Conservation (phyloP, 768 basidiomycete genomes). For the Brasilioporus rufonigricans region DNA sequence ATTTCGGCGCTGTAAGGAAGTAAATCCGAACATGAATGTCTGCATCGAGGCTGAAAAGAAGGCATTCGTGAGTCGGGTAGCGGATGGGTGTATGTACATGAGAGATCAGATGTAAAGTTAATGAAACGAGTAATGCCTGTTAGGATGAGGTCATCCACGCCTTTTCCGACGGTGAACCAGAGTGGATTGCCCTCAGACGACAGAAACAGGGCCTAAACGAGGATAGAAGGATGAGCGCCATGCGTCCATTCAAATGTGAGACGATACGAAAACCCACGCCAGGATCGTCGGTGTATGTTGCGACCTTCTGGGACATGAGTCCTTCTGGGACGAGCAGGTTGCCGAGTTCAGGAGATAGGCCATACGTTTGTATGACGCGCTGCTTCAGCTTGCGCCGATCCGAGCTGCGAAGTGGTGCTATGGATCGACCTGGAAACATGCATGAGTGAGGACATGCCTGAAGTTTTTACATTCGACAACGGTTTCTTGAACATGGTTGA, state of each 20-base stretch:
- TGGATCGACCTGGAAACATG: not conserved
- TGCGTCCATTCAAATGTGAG: not conserved
- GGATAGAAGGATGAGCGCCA: not conserved
- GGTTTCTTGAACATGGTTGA: conserved; percentile 77
- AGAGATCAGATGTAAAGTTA: not conserved
- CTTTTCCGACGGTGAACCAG: conserved; percentile 77
- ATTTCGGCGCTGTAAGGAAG: no score
- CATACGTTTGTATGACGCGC: conserved; percentile 49
- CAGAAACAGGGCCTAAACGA: conserved; percentile 57
- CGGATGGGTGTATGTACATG: no score
- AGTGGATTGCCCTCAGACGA: conserved; percentile 66
- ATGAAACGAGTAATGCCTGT: conserved; percentile 41
- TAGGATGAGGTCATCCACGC: conserved; percentile 66
- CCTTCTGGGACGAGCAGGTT: conserved; percentile 75
- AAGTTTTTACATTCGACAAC: conserved; percentile 64
- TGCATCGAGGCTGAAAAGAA: no score
- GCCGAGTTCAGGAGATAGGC: conserved; percentile 52
- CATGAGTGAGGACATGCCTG: conserved; percentile 32
- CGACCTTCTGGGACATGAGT: conserved; percentile 64
- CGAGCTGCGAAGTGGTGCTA: conserved; percentile 67
- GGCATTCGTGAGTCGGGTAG: no score
- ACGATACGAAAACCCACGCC: conserved; percentile 43
- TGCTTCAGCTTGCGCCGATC: conserved; percentile 72
- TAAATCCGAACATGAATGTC: no score
- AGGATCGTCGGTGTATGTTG: conserved; percentile 58